Evolutionary conservation across 2,329 filamentous ascomycete genomes (phyloP).

Genomic region (Fusarium sp.): DNA sequence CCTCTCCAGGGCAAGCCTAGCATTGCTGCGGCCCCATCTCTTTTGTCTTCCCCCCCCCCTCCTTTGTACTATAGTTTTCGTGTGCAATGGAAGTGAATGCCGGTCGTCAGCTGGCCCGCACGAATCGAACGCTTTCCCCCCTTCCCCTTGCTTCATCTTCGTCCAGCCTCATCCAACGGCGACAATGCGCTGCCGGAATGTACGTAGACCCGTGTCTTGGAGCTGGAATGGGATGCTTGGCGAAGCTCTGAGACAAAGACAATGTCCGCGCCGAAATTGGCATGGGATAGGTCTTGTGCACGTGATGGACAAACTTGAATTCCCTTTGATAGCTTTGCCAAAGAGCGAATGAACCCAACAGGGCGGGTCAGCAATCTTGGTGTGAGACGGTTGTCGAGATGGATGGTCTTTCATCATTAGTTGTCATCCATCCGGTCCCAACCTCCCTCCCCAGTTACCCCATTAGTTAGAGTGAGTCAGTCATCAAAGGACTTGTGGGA

Average conservation of each 20-base stretch:
- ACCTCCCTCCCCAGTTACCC: not conserved
- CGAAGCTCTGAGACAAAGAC: constrained; percentile 53
- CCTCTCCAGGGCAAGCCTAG: constrained; percentile 8
- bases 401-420: constrained; percentile 17
- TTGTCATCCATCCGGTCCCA: not conserved
- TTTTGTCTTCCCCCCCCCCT: constrained; percentile 17
- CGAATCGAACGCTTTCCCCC: constrained; percentile 12
- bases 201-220: constrained; percentile 25
- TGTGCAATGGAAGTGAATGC: constrained; percentile 20
- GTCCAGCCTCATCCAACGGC: constrained; percentile 49
- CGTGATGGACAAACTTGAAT: constrained; percentile 40
- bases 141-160: constrained; percentile 8
- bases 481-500: constrained; percentile 35
- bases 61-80: not conserved
- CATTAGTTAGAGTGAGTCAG: not conserved
- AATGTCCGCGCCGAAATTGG: constrained; percentile 46
- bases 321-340: not conserved
- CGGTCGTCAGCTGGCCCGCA: constrained; percentile 32
- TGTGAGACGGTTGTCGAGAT: constrained; percentile 27
- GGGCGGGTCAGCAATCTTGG: constrained; percentile 19
- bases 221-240: constrained; percentile 54
- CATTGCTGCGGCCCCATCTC: constrained; percentile 6
- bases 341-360: not conserved
- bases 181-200: constrained; percentile 50
- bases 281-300: constrained; percentile 31